Evolutionary conservation across 2,329 filamentous ascomycete species (phyloP).

Genomic region (Endoconidiophora polonica): DNA sequence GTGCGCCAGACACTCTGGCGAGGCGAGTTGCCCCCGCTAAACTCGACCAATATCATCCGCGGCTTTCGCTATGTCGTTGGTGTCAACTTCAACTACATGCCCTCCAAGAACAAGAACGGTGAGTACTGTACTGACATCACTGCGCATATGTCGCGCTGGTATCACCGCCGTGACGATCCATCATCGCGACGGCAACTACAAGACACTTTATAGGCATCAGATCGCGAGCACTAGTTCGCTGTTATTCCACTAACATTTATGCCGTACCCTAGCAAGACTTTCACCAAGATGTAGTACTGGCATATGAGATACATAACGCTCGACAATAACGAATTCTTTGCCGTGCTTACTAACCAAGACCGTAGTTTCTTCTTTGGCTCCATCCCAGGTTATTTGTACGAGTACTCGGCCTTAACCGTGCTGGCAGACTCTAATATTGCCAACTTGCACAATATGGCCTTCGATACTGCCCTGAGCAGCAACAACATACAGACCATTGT

Average conservation of each 20-base stretch:
- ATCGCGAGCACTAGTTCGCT: not conserved
- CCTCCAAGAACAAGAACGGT: not conserved
- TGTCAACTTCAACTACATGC: slow-evolving; percentile 1
- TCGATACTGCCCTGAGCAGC: not conserved
- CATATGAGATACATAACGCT: no score
- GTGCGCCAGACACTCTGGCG: not conserved
- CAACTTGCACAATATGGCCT: not conserved
- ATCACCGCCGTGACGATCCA: not conserved
- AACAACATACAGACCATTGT: slow-evolving; percentile 1
- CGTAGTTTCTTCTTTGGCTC: slow-evolving; percentile 1
- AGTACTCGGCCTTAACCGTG: not conserved
- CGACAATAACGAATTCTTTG: not conserved
- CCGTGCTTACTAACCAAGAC: not conserved
- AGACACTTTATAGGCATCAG: not conserved
- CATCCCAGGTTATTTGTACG: not conserved
- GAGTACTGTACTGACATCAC: not conserved
- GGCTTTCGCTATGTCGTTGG: not conserved
- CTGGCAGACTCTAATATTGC: not conserved
- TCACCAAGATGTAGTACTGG: not conserved
- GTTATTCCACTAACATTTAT: not conserved
- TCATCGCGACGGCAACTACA: not conserved
- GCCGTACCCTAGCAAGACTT: not conserved
- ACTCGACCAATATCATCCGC: not conserved
- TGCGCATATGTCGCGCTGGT: not conserved
- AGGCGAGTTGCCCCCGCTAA: not conserved